Percentiles rank a stretch among this genome's conserved stretches.
phyloP scores from a whole-genome alignment of 805 yeast species.

The Wickerhamomyces subpelliculosus region DNA sequence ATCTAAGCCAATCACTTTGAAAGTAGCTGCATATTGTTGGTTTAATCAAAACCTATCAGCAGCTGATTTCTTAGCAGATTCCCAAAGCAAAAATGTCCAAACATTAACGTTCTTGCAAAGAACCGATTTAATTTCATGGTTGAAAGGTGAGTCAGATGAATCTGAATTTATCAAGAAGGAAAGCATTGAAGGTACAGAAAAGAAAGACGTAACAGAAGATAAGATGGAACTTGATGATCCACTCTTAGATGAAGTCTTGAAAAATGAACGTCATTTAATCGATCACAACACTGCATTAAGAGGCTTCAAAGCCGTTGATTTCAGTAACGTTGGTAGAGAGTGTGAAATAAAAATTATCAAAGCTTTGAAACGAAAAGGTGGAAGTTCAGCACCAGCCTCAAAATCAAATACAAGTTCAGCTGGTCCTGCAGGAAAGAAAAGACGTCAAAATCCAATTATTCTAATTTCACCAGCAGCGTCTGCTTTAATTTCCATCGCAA shows the following conservation, averaged over 20 bases:
- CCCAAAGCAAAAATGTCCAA: constrained; percentile 54
- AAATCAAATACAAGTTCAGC: constrained; percentile 12
- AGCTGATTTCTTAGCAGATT: constrained; percentile 73
- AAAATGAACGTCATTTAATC: constrained; percentile 41
- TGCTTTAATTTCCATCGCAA: constrained; percentile 55
- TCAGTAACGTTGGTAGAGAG: constrained; percentile 61
- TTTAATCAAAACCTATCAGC: constrained; percentile 62
- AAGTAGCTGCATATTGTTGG: constrained; percentile 75
- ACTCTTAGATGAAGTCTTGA: constrained; percentile 21
- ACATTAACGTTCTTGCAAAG: constrained; percentile 80
- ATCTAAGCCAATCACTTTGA: constrained; percentile 40
- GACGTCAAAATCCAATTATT: constrained; percentile 57
- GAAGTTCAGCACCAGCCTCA: constrained; percentile 2
- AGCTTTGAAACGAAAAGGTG: constrained; percentile 16
- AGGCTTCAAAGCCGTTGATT: constrained; percentile 61
- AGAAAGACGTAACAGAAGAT: constrained; percentile 1
- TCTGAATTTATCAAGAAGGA: constrained; percentile 43
- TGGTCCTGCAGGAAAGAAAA: constrained; percentile 18
- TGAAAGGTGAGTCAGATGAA: constrained; percentile 58
- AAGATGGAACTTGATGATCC: constrained; percentile 25
- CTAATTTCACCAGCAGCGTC: constrained; percentile 77
- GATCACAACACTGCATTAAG: constrained; percentile 58
- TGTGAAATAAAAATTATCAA: constrained; percentile 52
- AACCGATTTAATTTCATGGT: constrained; percentile 77
- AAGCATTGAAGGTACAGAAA: neutral